These are phyloP conservation scores for Candida dendrica DNA, from an alignment of 805 yeast species.

Conservation along the genomic window DNA sequence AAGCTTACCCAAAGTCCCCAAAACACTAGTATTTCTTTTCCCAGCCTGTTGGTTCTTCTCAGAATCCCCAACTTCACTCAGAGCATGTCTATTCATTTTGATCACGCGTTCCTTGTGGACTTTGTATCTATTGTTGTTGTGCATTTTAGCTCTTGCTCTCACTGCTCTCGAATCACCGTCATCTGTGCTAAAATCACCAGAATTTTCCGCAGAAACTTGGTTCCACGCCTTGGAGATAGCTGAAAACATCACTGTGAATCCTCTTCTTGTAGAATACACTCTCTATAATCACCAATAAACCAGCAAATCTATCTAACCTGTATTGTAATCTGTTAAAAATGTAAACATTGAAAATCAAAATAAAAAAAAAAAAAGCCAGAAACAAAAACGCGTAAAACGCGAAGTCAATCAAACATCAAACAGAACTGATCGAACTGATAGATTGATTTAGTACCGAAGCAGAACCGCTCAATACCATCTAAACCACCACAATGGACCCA, in stretches of 20 bases:
- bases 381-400: no score
- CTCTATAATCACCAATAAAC: no score
- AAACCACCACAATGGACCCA: constrained; percentile 14
- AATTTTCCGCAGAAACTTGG: constrained; percentile 13
- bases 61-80: neutral
- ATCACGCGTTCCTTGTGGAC: neutral
- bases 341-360: no score
- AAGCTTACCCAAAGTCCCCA: constrained; percentile 14
- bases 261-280: no score
- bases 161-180: neutral
- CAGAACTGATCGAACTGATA: no score
- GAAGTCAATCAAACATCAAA: no score
- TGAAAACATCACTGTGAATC: constrained; percentile 15
- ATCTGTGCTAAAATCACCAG: constrained; percentile 5
- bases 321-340: no score
- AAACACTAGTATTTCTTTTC: constrained; percentile 8
- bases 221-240: constrained; percentile 16
- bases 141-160: constrained; percentile 1
- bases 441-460: no score
- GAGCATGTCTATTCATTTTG: neutral
- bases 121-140: neutral
- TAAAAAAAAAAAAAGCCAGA: no score
- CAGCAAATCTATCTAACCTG: no score
- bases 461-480: no score
- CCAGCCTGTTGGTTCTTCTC: neutral